Evolutionary conservation across 108 stramenopile species (phyloP).

Genomic region (Nitzschia sp.): DNA sequence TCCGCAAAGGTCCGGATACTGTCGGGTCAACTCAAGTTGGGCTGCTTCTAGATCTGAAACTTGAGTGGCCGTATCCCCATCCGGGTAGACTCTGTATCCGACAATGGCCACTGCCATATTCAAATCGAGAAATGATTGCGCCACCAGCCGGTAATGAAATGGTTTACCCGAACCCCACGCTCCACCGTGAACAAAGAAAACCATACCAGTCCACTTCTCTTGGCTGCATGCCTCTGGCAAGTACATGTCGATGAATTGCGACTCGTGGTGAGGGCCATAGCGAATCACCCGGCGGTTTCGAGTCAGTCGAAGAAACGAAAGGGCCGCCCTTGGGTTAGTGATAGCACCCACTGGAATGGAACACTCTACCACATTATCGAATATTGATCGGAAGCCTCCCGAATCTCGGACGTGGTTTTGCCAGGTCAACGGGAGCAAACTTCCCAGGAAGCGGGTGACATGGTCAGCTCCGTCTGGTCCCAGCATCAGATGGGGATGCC

Average conservation of each 20-base stretch:
- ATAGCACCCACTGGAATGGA: slow-evolving; percentile 45
- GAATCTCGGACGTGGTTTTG: slow-evolving; percentile 64
- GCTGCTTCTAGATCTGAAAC: slow-evolving; percentile 57
- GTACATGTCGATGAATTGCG: slow-evolving; percentile 71
- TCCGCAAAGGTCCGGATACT: slow-evolving; percentile 24
- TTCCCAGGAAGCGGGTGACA: slow-evolving; percentile 54
- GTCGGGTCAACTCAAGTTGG: slow-evolving; percentile 9
- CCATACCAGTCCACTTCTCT: slow-evolving; percentile 17
- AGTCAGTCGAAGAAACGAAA: slow-evolving; percentile 37
- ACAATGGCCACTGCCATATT: slow-evolving; percentile 64
- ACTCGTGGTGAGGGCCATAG: slow-evolving; percentile 57
- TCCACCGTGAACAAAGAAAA: slow-evolving; percentile 71
- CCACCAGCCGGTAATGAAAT: slow-evolving; percentile 79
- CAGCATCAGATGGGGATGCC: slow-evolving; percentile 60
- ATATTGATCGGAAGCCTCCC: slow-evolving; percentile 57
- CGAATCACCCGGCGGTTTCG: slow-evolving; percentile 14
- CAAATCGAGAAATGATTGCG: slow-evolving; percentile 53
- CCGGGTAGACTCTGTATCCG: slow-evolving; percentile 80
- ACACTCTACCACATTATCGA: slow-evolving; percentile 44
- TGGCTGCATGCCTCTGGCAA: slow-evolving; percentile 25
- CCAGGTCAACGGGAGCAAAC: slow-evolving; percentile 44
- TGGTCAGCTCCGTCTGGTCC: slow-evolving; percentile 42
- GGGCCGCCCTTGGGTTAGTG: slow-evolving; percentile 34
- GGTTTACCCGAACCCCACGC: slow-evolving; percentile 82
- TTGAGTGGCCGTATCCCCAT: slow-evolving; percentile 53